Evolutionary conservation across 2,329 filamentous ascomycete genomes (phyloP).

Genomic region (Aspergillus carbonarius): DNA sequence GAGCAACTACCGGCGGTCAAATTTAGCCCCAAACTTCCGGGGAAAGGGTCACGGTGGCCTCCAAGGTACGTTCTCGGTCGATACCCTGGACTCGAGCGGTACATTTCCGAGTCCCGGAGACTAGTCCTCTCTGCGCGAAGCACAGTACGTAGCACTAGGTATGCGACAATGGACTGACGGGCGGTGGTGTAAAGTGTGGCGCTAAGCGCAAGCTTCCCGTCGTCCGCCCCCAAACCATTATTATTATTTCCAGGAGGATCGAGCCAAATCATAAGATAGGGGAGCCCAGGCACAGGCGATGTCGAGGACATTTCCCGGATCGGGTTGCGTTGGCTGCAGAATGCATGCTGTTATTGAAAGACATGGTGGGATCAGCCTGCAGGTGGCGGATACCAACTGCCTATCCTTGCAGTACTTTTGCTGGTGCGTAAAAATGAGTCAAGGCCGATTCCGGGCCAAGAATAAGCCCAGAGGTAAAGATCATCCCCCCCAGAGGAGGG

Average conservation of each 20-base stretch:
- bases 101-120: constrained; percentile 11
- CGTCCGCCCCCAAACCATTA: constrained; percentile 7
- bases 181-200: constrained; percentile 12
- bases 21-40: constrained; percentile 15
- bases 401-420: constrained; percentile 20
- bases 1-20: constrained; percentile 14
- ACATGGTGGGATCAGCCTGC: constrained; percentile 7
- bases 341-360: constrained; percentile 8
- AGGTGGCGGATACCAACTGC: constrained; percentile 5
- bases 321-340: constrained; percentile 15
- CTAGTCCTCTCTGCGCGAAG: constrained; percentile 9
- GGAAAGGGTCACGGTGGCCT: constrained; percentile 8
- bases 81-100: constrained; percentile 4
- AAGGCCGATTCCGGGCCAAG: constrained; percentile 9
- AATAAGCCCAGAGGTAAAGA: constrained; percentile 11
- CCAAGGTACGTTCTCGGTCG: constrained; percentile 11
- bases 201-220: constrained; percentile 22
- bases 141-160: constrained; percentile 8
- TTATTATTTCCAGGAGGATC: constrained; percentile 11
- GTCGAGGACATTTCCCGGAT: constrained; percentile 14
- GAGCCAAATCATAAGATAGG: constrained; percentile 11
- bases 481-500: constrained; percentile 14
- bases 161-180: constrained; percentile 16
- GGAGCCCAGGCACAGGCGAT: constrained; percentile 1
- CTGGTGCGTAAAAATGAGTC: constrained; percentile 7